Percentiles rank a stretch among this genome's conserved stretches.
These are phyloP conservation scores for Phytophthora capsici DNA, from an alignment of 352 stramenopile species.

Conservation along the genomic window DNA sequence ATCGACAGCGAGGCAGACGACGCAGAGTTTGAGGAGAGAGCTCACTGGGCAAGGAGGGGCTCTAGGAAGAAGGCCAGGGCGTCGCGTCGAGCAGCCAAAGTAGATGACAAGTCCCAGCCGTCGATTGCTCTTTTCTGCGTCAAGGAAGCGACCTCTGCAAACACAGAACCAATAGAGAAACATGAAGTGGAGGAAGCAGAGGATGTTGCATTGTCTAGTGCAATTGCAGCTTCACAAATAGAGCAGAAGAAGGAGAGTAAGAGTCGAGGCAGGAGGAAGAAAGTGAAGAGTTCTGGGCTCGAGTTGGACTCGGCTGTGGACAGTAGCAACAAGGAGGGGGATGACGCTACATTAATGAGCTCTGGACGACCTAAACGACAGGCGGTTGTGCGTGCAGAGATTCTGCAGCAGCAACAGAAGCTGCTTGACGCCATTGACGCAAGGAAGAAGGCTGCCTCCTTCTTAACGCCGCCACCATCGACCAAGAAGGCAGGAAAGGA, in stretches of 20 bases:
- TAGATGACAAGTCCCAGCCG: constrained; percentile 39
- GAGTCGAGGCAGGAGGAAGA: constrained; percentile 17
- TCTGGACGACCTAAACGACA: constrained; percentile 64
- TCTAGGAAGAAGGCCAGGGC: constrained; percentile 42
- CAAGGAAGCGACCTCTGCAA: constrained; percentile 12
- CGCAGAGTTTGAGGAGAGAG: constrained; percentile 47
- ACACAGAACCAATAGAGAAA: background rate
- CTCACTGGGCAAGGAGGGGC: constrained; percentile 64
- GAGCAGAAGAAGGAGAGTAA: constrained; percentile 19
- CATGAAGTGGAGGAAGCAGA: constrained; percentile 1
- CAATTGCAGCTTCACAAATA: constrained; percentile 13
- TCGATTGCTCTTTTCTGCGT: constrained; percentile 76
- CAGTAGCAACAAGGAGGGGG: constrained; percentile 11
- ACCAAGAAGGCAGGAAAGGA: constrained; percentile 26
- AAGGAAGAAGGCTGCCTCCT: constrained; percentile 32
- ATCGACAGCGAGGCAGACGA: background rate
- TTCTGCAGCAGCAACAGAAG: constrained; percentile 46
- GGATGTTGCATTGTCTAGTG: background rate
- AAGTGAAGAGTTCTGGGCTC: constrained; percentile 9
- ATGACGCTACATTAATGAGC: constrained; percentile 14
- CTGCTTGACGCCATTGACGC: constrained; percentile 37
- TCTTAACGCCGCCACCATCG: constrained; percentile 41
- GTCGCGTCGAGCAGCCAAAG: constrained; percentile 8
- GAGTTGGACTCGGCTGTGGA: constrained; percentile 18
- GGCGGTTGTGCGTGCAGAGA: constrained; percentile 56